Evolutionary conservation across 2,329 filamentous ascomycete genomes (phyloP).

Genomic region (Aspergillus flavus): DNA sequence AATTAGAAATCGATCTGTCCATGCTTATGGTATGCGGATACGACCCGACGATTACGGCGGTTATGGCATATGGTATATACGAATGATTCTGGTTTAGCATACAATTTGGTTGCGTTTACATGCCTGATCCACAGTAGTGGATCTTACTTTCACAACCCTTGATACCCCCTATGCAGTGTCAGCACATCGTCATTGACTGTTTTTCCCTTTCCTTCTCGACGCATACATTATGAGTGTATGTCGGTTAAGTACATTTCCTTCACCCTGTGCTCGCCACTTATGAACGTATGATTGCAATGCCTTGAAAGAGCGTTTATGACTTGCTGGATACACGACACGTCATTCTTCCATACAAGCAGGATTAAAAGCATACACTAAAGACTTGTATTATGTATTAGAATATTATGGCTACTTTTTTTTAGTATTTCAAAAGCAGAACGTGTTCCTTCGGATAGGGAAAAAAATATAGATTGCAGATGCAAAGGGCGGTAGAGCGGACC

Average conservation of each 20-base stretch:
- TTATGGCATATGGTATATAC: neutral
- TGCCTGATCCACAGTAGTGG: neutral
- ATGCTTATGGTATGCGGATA: neutral
- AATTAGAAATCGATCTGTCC: neutral
- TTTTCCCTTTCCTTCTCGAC: neutral
- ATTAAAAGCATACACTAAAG: neutral
- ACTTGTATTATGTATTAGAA: neutral
- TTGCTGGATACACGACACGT: neutral
- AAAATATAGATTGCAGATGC: neutral
- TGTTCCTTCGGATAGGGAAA: neutral
- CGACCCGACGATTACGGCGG: neutral
- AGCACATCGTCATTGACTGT: neutral
- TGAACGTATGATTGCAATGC: neutral
- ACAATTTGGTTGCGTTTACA: neutral
- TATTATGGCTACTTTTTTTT: neutral
- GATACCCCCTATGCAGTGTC: neutral
- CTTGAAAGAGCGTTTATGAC: neutral
- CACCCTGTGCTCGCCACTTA: neutral
- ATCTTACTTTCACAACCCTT: neutral
- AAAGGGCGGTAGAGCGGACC: neutral
- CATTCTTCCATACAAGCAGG: neutral
- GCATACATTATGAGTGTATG: neutral
- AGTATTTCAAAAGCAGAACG: neutral
- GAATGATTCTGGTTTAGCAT: neutral
- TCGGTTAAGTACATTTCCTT: neutral